phyloP scores from a whole-genome alignment of 1,284 basidiomycete genomes.

The Ustilago hordei region DNA sequence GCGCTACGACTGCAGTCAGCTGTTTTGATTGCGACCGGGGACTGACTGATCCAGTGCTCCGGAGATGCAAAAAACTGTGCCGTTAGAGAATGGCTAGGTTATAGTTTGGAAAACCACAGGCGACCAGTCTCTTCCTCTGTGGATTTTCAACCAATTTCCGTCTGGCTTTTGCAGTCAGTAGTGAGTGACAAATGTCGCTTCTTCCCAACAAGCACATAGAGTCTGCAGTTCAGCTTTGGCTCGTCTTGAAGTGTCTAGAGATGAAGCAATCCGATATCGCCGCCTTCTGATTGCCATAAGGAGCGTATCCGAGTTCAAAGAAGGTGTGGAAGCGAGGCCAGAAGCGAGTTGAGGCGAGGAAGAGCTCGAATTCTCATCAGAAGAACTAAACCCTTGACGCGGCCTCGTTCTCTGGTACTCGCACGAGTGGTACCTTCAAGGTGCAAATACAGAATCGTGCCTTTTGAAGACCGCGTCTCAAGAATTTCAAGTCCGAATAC shows the following conservation, averaged over 20 bases:
- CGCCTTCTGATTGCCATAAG: not conserved
- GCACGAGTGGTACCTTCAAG: not conserved
- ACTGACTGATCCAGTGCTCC: not conserved
- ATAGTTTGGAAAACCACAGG: not conserved
- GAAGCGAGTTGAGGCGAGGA: not conserved
- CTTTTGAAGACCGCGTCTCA: constrained; percentile 1
- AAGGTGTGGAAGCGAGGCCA: constrained; percentile 1
- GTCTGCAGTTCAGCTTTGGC: not conserved
- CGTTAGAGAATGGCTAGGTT: not conserved
- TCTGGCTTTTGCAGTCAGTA: not conserved
- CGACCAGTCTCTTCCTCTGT: not conserved
- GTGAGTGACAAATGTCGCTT: not conserved
- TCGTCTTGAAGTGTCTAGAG: not conserved
- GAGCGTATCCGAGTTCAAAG: too few relatives aligned
- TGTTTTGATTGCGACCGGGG: not conserved
- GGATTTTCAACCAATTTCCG: not conserved
- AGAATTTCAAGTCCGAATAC: not conserved
- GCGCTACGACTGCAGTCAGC: not conserved
- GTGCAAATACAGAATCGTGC: not conserved
- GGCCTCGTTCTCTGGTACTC: not conserved
- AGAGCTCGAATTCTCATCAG: not conserved
- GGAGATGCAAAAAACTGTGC: not conserved
- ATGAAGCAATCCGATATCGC: not conserved
- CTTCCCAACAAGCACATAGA: not conserved
- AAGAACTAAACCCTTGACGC: not conserved